Conservation (phyloP, 768 basidiomycete species). For the Suillus hirtellus region DNA sequence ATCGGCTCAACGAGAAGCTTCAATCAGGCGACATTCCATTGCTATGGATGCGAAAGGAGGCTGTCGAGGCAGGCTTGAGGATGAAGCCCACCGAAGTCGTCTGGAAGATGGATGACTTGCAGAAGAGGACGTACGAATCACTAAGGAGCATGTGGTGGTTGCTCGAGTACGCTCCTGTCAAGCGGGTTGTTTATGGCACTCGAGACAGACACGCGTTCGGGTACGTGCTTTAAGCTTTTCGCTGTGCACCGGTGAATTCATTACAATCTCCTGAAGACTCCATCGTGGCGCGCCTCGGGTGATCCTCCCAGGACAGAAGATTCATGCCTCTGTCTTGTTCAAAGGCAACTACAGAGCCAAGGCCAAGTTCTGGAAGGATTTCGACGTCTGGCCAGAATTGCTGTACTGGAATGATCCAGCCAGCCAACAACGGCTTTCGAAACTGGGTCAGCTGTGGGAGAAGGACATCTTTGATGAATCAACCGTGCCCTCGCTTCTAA, state of each 20-base stretch:
- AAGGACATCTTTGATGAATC: slow-evolving; percentile 14
- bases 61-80: slow-evolving; percentile 20
- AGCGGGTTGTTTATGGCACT: slow-evolving; percentile 12
- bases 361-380: slow-evolving; percentile 14
- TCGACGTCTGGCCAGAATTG: slow-evolving; percentile 13
- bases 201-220: slow-evolving; percentile 3
- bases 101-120: slow-evolving; percentile 13
- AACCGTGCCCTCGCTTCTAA: slow-evolving; percentile 6
- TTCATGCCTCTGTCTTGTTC: slow-evolving; percentile 17
- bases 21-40: slow-evolving; percentile 18
- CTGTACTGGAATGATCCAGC: slow-evolving; percentile 18
- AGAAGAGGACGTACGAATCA: slow-evolving; percentile 13
- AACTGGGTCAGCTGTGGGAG: slow-evolving; percentile 14
- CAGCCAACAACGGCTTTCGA: slow-evolving; percentile 12
- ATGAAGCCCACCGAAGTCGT: slow-evolving; percentile 12
- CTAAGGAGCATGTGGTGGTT: slow-evolving; percentile 4
- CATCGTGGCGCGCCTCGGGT: slow-evolving; percentile 6
- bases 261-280: neutral
- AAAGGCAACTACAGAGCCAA: slow-evolving; percentile 11
- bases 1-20: slow-evolving; percentile 11
- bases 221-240: slow-evolving; percentile 4
- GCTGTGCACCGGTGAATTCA: neutral
- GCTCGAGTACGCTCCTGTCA: slow-evolving; percentile 7
- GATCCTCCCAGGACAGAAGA: slow-evolving; percentile 15
- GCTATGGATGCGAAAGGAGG: slow-evolving; percentile 31